These are phyloP conservation scores for Lachnellula suecica DNA, from an alignment of 2,329 filamentous ascomycete species.

Conservation along the genomic window DNA sequence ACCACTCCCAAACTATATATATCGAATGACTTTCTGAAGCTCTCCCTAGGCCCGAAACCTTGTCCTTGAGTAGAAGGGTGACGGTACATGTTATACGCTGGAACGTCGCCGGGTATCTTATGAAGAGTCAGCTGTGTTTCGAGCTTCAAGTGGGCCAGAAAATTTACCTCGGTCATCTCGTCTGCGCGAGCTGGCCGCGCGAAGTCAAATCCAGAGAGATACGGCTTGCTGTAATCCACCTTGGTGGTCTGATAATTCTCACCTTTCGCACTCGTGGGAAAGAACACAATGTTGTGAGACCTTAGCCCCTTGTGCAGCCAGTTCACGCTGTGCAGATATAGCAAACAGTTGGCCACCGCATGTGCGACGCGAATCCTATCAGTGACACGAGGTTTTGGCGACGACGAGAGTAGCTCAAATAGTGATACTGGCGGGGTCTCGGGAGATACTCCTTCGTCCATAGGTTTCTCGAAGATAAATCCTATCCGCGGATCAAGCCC, in stretches of 20 bases:
- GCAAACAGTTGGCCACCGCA: slow-evolving; percentile 50
- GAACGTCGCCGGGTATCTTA: slow-evolving; percentile 41
- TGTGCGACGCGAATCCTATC: slow-evolving; percentile 51
- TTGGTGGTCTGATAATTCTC: background rate
- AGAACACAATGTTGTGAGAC: slow-evolving; percentile 53
- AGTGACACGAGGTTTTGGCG: slow-evolving; percentile 48
- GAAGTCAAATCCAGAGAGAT: slow-evolving; percentile 55
- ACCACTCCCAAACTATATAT: slow-evolving; percentile 53
- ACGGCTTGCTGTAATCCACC: slow-evolving; percentile 42
- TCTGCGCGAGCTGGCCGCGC: slow-evolving; percentile 48
- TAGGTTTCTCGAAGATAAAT: slow-evolving; percentile 52
- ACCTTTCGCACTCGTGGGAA: slow-evolving; percentile 29
- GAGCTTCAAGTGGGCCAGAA: background rate
- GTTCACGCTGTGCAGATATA: slow-evolving; percentile 54
- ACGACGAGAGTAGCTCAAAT: slow-evolving; percentile 42
- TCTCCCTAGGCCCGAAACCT: slow-evolving; percentile 15
- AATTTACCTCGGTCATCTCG: slow-evolving; percentile 45
- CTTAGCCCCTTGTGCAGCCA: slow-evolving; percentile 61
- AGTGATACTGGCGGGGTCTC: slow-evolving; percentile 46
- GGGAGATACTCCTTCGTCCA: slow-evolving; percentile 31
- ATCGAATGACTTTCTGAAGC: slow-evolving; percentile 45
- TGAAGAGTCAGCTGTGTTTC: background rate
- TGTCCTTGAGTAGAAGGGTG: slow-evolving; percentile 36
- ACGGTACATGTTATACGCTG: slow-evolving; percentile 48
- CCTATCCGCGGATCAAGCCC: slow-evolving; percentile 46